These are phyloP conservation scores for Crithidia fasciculata DNA, from an alignment of 208 protist species.

Conservation along the genomic window DNA sequence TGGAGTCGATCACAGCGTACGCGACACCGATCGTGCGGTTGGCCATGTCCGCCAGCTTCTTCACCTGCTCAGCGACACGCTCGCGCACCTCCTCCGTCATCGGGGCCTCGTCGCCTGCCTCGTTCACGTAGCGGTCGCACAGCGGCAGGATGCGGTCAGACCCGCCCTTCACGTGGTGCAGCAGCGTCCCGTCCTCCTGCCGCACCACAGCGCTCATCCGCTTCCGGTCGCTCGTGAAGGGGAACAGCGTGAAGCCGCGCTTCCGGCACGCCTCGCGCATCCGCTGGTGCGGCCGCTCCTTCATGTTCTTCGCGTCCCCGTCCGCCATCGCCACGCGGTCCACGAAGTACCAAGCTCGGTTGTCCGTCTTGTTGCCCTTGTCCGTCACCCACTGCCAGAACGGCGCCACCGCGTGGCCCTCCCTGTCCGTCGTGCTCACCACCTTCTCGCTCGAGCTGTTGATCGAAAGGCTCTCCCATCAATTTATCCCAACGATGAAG, in stretches of 20 bases:
- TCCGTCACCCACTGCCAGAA: slow-evolving; percentile 71
- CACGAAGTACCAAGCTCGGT: slow-evolving; percentile 78
- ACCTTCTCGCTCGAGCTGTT: slow-evolving; percentile 88
- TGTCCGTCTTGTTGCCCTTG: slow-evolving; percentile 90
- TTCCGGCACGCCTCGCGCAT: slow-evolving; percentile 45
- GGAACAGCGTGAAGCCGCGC: slow-evolving; percentile 70
- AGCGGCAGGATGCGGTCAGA: slow-evolving; percentile 87
- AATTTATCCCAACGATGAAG: not conserved
- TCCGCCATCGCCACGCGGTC: slow-evolving; percentile 51
- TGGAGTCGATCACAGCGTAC: slow-evolving; percentile 35
- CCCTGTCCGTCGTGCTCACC: slow-evolving; percentile 39
- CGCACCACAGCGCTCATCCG: slow-evolving; percentile 80
- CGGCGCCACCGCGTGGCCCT: slow-evolving; percentile 35
- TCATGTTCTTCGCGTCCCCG: slow-evolving; percentile 32
- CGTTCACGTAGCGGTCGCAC: slow-evolving; percentile 73
- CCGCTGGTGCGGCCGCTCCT: slow-evolving; percentile 59
- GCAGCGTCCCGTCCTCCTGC: slow-evolving; percentile 42
- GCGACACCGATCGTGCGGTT: slow-evolving; percentile 90
- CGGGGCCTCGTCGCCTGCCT: slow-evolving; percentile 50
- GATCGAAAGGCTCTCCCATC: slow-evolving; percentile 41
- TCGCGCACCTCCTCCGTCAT: slow-evolving; percentile 40
- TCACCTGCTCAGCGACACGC: slow-evolving; percentile 50
- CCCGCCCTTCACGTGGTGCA: slow-evolving; percentile 92
- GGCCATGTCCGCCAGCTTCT: slow-evolving; percentile 53
- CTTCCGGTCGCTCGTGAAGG: slow-evolving; percentile 90